These are phyloP conservation scores for Neocallimastix lanati DNA, from an alignment of 192 early-diverging fungal genomes.

Conservation along the genomic window DNA sequence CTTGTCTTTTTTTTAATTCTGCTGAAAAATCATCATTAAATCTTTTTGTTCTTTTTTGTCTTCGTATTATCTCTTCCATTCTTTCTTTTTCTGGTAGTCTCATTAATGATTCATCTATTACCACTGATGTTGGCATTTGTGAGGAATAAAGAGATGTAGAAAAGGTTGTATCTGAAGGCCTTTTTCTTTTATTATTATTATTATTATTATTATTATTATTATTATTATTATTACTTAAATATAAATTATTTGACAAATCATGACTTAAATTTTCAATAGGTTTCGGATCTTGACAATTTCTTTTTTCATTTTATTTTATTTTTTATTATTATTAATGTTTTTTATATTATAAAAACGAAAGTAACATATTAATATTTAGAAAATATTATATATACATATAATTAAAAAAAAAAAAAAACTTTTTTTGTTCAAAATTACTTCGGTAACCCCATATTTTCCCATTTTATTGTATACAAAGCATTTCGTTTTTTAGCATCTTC, in stretches of 20 bases:
- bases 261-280: no score
- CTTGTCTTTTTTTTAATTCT: slow-evolving; percentile 11
- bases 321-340: no score
- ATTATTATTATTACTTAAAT: no score
- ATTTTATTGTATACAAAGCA: slow-evolving; percentile 35
- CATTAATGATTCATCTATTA: background rate
- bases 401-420: no score
- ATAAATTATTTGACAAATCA: no score
- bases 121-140: background rate
- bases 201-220: no score
- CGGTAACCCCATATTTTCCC: slow-evolving; percentile 50
- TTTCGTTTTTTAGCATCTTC: background rate
- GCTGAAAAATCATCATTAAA: slow-evolving; percentile 7
- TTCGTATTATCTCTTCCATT: slow-evolving; percentile 2
- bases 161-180: background rate
- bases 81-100: slow-evolving; percentile 6
- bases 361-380: no score
- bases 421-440: slow-evolving; percentile 21
- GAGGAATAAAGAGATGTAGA: background rate
- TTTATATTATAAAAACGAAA: no score
- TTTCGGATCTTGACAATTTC: no score
- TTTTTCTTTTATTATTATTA: background rate
- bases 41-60: slow-evolving; percentile 16
- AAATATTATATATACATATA: no score
- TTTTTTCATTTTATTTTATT: no score